These are phyloP conservation scores for Martiniozyma asiatica DNA, from an alignment of 1,139 yeast genomes.

Conservation along the genomic window DNA sequence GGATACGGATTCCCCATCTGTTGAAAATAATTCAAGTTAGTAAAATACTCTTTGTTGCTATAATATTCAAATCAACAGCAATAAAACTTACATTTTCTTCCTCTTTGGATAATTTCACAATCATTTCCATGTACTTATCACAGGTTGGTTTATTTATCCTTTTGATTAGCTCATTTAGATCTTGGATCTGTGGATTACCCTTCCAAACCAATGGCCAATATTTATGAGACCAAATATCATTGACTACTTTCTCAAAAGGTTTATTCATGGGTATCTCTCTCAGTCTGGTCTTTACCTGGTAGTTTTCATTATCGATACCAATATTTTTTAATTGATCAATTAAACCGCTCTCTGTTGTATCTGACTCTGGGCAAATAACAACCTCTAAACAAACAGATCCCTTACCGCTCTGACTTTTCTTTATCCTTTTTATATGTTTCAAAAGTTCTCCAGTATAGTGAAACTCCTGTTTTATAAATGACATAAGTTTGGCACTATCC, in stretches of 20 bases:
- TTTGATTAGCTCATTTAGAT: conserved; percentile 37
- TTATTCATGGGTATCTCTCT: conserved; percentile 39
- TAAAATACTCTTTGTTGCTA: too few relatives aligned
- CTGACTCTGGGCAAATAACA: conserved; percentile 12
- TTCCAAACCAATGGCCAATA: conserved; percentile 93
- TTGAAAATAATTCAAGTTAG: too few relatives aligned
- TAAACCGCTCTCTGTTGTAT: conserved; percentile 12
- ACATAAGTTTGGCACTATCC: conserved; percentile 26
- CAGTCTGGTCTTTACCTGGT: too few relatives aligned
- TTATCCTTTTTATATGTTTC: conserved; percentile 31
- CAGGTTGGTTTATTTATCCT: conserved; percentile 34
- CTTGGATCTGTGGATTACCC: conserved; percentile 78
- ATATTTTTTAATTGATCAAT: conserved; percentile 12
- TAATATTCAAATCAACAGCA: too few relatives aligned
- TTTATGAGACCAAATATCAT: conserved; percentile 47
- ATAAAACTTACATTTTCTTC: conserved; percentile 3
- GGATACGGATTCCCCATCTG: too few relatives aligned
- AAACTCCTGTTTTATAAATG: conserved; percentile 14
- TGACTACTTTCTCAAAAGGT: conserved; percentile 55
- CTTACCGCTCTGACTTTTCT: conserved; percentile 9
- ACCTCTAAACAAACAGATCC: conserved; percentile 26
- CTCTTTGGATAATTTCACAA: conserved; percentile 22
- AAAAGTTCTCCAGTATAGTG: conserved; percentile 27
- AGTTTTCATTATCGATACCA: too few relatives aligned
- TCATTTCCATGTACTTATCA: conserved; percentile 26